Percentiles rank a stretch among this genome's conserved stretches.
Evolutionary conservation across 2,329 filamentous ascomycete genomes (phyloP).

Genomic region (Dactylellina haptotyla): DNA sequence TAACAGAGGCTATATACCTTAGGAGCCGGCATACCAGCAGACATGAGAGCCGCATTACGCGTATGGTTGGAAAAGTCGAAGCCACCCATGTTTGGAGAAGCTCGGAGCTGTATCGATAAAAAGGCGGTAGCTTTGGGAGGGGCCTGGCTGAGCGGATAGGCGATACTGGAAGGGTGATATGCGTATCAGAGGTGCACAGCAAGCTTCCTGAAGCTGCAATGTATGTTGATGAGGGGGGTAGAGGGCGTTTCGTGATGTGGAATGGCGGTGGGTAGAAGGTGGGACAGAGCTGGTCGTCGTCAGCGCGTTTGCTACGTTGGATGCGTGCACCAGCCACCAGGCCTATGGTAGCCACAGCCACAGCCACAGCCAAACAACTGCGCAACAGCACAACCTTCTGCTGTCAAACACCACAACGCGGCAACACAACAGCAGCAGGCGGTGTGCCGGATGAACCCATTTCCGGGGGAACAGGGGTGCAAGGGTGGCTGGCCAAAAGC

Average conservation of each 20-base stretch:
- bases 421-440: conserved; percentile 11
- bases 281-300: conserved; percentile 49
- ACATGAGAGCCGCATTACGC: conserved; percentile 95
- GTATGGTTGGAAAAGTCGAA: conserved; percentile 99
- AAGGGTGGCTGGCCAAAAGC: not conserved
- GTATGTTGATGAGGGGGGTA: not conserved
- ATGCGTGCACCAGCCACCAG: conserved; percentile 26
- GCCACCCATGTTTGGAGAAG: conserved; percentile 78
- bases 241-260: conserved; percentile 14
- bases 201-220: conserved; percentile 1
- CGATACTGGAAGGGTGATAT: not conserved
- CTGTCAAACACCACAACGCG: conserved; percentile 7
- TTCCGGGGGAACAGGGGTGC: too few relatives aligned
- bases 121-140: not conserved
- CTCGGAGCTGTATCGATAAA: conserved; percentile 7
- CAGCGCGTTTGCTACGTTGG: conserved; percentile 48
- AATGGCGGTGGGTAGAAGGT: conserved; percentile 24
- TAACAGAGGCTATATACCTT: conserved; percentile 65
- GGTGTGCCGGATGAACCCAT: not conserved
- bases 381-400: not conserved
- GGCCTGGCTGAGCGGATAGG: not conserved
- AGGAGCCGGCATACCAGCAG: conserved; percentile 89
- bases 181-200: not conserved
- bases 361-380: not conserved
- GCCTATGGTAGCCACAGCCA: not conserved